Evolutionary conservation across 495 filamentous ascomycete genomes (phyloP), one percentile per base, ranked within the genome.

Genomic region (Friedmanniomyces simplex): DNA sequence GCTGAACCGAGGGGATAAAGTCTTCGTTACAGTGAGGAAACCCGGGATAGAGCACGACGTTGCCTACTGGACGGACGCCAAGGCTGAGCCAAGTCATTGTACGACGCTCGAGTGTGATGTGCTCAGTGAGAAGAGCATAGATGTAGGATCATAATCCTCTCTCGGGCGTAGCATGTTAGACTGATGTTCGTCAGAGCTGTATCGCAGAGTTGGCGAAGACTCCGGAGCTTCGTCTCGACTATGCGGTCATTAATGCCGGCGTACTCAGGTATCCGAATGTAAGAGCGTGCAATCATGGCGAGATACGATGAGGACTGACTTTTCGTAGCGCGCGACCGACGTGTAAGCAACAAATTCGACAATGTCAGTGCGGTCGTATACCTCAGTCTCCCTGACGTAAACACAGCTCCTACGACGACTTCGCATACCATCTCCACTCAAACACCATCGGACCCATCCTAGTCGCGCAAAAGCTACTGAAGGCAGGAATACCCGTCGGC

Each of bases 391-490:
- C 54, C 30, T 52, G 32, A 47, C 22, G 7, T 32, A 16, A 21
- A 2, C 37, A 48, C 59, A 77, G 76, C 34, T 74, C 76, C 11
- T 81, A 76, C 63, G 69, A 71, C 46, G 68, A 69, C 25, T 82
- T 82, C 59, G 70, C 76, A 16, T 73, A 73, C 55, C 79, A 81
- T 59, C 68, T 82, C 7, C 67, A 77, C 52, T 80, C 78, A 28
- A 82, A 82, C 61, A 76, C 77, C 47, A 77, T 82, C 55, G 79
- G 79, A 0, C 79, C 79, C 7, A 78, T 82, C 49, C 73, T 79
- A 45, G 75, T 71, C 42, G 79, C 77, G 1, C 78, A 80, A 57
- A 74, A 71, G 53, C 69, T 82, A 0, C 66, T 81, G 1, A 60
- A 71, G 36, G 68, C 73, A 13, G 60, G 67, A 32, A 73, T 74